phyloP scores from a whole-genome alignment of 2,329 filamentous ascomycete genomes.

The Aotearoamyces nothofagi region DNA sequence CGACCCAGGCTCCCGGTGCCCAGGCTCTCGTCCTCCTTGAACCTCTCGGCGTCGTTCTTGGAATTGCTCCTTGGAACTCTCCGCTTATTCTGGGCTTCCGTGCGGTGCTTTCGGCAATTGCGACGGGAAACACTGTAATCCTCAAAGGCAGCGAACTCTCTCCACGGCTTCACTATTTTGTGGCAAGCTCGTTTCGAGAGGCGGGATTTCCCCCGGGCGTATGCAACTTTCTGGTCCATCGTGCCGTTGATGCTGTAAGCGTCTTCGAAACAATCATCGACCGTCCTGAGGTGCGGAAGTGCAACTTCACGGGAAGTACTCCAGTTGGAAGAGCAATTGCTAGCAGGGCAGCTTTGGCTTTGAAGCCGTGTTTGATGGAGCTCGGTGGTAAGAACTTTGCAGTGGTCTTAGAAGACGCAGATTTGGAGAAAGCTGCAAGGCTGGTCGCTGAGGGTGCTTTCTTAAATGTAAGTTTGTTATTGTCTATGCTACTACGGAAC shows the following conservation, averaged over 20 bases:
- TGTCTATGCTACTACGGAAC: too few relatives aligned
- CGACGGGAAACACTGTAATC: slow-evolving; percentile 14
- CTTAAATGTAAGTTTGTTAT: too few relatives aligned
- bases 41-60: slow-evolving; percentile 18
- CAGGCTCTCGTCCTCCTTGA: slow-evolving; percentile 6
- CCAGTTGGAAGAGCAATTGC: slow-evolving; percentile 26
- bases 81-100: slow-evolving; percentile 14
- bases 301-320: slow-evolving; percentile 29
- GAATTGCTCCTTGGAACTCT: slow-evolving; percentile 20
- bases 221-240: slow-evolving; percentile 23
- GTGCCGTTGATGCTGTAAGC: slow-evolving; percentile 18
- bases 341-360: slow-evolving; percentile 19
- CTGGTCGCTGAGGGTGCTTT: slow-evolving; percentile 17
- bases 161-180: slow-evolving; percentile 17
- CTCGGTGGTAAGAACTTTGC: slow-evolving; percentile 30
- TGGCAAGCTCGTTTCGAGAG: slow-evolving; percentile 22
- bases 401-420: slow-evolving; percentile 28
- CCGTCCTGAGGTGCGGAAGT: slow-evolving; percentile 22
- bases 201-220: slow-evolving; percentile 27
- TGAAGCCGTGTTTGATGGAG: slow-evolving; percentile 32
- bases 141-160: slow-evolving; percentile 21
- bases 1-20: neutral
- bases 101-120: slow-evolving; percentile 8
- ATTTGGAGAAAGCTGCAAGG: slow-evolving; percentile 21
- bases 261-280: slow-evolving; percentile 23